Conservation (phyloP, 768 basidiomycete genomes). For the Clavaria fumosa region DNA sequence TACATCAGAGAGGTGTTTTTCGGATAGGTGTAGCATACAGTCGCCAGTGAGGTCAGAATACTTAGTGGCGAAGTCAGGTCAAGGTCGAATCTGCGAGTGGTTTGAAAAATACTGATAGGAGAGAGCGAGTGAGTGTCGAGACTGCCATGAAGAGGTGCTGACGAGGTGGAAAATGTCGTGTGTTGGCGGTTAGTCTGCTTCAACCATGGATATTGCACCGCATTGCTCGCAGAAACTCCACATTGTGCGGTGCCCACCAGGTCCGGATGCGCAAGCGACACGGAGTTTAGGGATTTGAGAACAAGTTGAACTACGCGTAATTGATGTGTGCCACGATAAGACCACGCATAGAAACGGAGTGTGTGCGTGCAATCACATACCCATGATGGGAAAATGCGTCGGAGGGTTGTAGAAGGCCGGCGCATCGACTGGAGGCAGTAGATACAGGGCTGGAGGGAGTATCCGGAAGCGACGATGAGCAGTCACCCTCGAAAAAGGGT, state of each 20-base stretch:
- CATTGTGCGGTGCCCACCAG: conserved; percentile 63
- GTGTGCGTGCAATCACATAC: conserved; percentile 30
- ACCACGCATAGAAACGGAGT: conserved; percentile 5
- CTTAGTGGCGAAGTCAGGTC: too few species aligned
- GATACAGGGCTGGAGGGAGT: conserved; percentile 23
- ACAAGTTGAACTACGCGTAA: conserved; percentile 37
- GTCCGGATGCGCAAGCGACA: conserved; percentile 57
- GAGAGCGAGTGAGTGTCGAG: too few species aligned
- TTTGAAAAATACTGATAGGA: too few species aligned
- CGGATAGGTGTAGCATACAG: too few species aligned
- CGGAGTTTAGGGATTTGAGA: conserved; percentile 74
- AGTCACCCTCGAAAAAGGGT: conserved; percentile 36
- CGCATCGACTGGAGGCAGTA: conserved; percentile 25
- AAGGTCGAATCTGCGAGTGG: too few species aligned
- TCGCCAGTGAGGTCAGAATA: too few species aligned
- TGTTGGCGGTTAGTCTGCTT: conserved; percentile 17
- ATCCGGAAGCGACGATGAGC: too few species aligned
- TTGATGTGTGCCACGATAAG: conserved; percentile 5
- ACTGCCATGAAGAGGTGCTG: too few species aligned
- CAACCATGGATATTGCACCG: conserved; percentile 80
- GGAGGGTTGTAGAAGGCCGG: conserved; percentile 58
- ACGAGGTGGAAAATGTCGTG: too few species aligned
- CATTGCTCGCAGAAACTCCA: conserved; percentile 84
- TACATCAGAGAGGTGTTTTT: too few species aligned
- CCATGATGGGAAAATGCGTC: conserved; percentile 52